A percentile compares a stretch with the other conserved stretches of the same genome.
These are phyloP conservation scores for Brettanomyces bruxellensis DNA, from an alignment of 805 yeast species.

Conservation along the genomic window DNA sequence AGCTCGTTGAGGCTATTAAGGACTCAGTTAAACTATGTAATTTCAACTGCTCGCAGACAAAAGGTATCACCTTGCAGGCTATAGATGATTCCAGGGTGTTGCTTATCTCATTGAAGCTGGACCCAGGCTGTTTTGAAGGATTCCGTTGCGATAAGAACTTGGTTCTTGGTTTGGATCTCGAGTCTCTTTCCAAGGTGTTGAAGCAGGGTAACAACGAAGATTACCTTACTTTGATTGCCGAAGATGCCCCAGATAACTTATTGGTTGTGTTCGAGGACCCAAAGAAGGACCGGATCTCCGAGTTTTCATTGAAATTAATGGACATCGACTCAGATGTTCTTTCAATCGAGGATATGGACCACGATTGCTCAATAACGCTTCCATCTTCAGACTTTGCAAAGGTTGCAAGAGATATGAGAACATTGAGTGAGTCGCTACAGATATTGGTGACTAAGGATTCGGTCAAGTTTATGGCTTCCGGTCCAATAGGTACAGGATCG, in stretches of 20 bases:
- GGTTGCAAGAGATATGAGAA: constrained; percentile 78
- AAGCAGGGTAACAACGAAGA: constrained; percentile 90
- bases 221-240: constrained; percentile 80
- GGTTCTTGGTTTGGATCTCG: constrained; percentile 85
- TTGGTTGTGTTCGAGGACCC: constrained; percentile 84
- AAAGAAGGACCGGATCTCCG: constrained; percentile 83
- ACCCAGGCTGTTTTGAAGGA: constrained; percentile 79
- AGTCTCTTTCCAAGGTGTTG: constrained; percentile 78
- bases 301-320: constrained; percentile 86
- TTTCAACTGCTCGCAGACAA: constrained; percentile 87
- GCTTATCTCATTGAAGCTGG: constrained; percentile 79
- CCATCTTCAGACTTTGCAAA: constrained; percentile 86
- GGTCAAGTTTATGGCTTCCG: constrained; percentile 81
- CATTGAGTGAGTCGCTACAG: constrained; percentile 79
- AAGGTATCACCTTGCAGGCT: constrained; percentile 92
- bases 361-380: constrained; percentile 77
- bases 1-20: constrained; percentile 85
- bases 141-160: constrained; percentile 94
- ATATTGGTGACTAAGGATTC: constrained; percentile 87
- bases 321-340: constrained; percentile 93
- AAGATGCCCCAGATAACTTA: constrained; percentile 62
- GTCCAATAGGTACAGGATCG: constrained; percentile 84
- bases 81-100: constrained; percentile 96
- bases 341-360: constrained; percentile 88
- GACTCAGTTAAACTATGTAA: constrained; percentile 94